A percentile compares a stretch with the other conserved stretches of the same genome.
phyloP scores from a whole-genome alignment of 176 grass and related monocot genomes.

The Sorghum bicolor region DNA sequence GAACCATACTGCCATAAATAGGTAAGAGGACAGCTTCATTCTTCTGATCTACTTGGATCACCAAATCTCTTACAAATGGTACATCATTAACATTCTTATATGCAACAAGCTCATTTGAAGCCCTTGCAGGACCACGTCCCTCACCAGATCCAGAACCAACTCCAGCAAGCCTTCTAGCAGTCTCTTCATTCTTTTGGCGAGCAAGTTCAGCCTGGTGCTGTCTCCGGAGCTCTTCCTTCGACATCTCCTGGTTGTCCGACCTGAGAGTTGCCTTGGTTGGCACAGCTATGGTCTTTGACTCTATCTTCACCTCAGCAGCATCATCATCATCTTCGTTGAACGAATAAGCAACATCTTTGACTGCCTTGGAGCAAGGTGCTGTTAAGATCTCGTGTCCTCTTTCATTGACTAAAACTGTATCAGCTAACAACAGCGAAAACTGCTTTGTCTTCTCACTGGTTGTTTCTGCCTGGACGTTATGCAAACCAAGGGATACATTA shows the following conservation, averaged over 20 bases:
- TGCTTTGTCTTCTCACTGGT: constrained; percentile 48
- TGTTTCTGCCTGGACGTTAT: constrained; percentile 44
- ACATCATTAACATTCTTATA: constrained; percentile 75
- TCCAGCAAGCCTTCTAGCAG: constrained; percentile 61
- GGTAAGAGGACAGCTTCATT: constrained; percentile 82
- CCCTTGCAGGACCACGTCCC: constrained; percentile 32
- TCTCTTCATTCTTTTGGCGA: constrained; percentile 83
- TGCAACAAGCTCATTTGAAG: constrained; percentile 65
- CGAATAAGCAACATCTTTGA: constrained; percentile 65
- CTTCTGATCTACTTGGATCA: constrained; percentile 80
- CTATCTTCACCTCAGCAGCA: too few relatives aligned
- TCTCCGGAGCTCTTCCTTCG: constrained; percentile 70
- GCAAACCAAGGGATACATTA: constrained; percentile 83
- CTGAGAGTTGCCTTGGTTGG: too few relatives aligned
- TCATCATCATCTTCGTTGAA: too few relatives aligned
- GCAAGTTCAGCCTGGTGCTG: constrained; percentile 88
- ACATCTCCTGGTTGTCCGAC: too few relatives aligned
- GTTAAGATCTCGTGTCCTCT: constrained; percentile 60
- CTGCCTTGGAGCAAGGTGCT: constrained; percentile 61
- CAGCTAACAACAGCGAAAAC: constrained; percentile 62
- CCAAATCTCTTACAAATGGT: constrained; percentile 56
- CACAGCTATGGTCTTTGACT: too few relatives aligned
- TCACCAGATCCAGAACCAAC: constrained; percentile 56
- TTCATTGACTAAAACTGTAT: constrained; percentile 70
- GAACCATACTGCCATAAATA: constrained; percentile 75